Evolutionary conservation across 371 early-diverging fungal species (phyloP), one percentile per base, ranked within the genome.

Genomic region (Zychaea mexicana): DNA sequence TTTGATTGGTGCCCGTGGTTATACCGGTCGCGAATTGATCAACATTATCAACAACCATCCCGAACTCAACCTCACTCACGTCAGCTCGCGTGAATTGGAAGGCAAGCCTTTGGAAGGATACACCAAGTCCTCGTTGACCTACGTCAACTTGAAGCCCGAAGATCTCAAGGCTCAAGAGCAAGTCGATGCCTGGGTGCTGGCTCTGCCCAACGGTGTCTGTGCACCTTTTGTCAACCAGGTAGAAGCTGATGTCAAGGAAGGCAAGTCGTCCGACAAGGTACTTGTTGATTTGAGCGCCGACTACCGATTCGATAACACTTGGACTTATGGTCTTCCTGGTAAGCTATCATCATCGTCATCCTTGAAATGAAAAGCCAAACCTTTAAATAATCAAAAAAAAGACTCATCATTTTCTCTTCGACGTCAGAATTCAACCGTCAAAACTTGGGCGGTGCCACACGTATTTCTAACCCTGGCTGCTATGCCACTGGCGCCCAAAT

Each of bases 401-500:
- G n/a, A n/a, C n/a, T n/a, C n/a, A n/a, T n/a, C n/a, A n/a, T n/a
- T n/a, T n/a, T n/a, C n/a, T n/a, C n/a, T n/a, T n/a, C n/a, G n/a
- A n/a, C n/a, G n/a, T n/a, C n/a, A 76, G 93, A 95, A 78, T 87
- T 94, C 64, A 83, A 85, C 68, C 86, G 93, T 30, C 75, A 75
- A 27, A 72, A 85, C 55, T 66, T 95, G 36, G 61, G 60, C 9
- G 79, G 77, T 3, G 81, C 88, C 27, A 87, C 73, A 17, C 88
- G 88, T 56, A 91, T 98, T 55, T 85, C 95, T 58, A 98, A 98
- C 78, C 98, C 98, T 5, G 98, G 98, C 0, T 98, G 98, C 78
- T 98, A 98, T 76, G 98, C 98, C 10, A 98, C 98, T 1, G 97
- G 96, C 28, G 86, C 94, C 19, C 98, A 98, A 81, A 74, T 97